Base-by-base conservation (phyloP, 2,329 filamentous ascomycete genomes). In the Cadophora malorum region DNA sequence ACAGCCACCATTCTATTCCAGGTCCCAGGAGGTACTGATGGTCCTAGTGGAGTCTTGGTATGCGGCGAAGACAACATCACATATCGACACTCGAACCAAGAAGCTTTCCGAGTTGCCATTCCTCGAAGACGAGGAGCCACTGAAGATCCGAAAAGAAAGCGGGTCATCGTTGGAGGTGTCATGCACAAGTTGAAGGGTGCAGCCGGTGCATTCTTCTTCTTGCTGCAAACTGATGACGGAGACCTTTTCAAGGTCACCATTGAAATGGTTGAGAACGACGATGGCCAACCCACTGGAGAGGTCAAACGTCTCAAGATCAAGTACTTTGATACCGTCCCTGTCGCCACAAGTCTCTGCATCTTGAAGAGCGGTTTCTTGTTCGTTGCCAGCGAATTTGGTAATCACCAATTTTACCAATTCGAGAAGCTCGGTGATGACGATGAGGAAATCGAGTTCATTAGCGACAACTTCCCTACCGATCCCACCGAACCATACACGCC, bases 231-330 rank as follows among this genome's bases (percentile, higher is more conserved):
- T 0, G 96, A 99, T 67, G 96, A 99, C 78, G 96, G 96, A n/a
- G 96, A 99, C 79, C 84, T 99, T 7, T 98, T 99, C 85, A 98
- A 98, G 79, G 87, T 98, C 61, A 97, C 91, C 0, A 89, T 99
- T 69, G 94, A 97, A 71, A 95, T 97, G 89, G 86, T 90, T 10
- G 91, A 94, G 73, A 92, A 97, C 74, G 87, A 90, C 0, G 87
- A 91, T 58, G 93, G 91, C 14, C 90, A 93, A 68, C 84, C 90
- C 0, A 95, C 92, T 0, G 91, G 91, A 35, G 92, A 96, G 76
- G 94, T 98, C 1, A 88, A 87, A 74, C 86, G 90, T 67, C 83
- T 99, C 67, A 96, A 93, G 79, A 92, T 99, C 80, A 97, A 97
- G 79, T 99, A 98, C 79, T 99, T 98, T 75, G 96, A 99, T 76